Percentiles rank a stretch among this genome's conserved stretches.
These are phyloP conservation scores for Apiotrichum brassicae DNA, from an alignment of 1,284 basidiomycete genomes.

Conservation along the genomic window DNA sequence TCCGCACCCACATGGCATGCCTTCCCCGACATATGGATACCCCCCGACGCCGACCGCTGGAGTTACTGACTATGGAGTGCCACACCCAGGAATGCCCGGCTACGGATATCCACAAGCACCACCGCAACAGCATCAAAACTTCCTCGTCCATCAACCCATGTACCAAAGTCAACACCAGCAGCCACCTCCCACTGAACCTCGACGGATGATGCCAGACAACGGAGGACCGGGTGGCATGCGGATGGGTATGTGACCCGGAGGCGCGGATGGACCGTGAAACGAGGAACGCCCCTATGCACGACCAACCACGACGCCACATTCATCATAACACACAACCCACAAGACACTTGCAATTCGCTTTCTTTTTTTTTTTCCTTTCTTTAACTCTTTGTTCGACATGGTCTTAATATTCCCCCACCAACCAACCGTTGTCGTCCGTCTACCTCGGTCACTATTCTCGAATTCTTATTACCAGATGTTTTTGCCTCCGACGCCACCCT, in stretches of 20 bases:
- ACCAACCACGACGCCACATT: too few relatives aligned
- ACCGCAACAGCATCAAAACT: constrained; percentile 11
- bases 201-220: constrained; percentile 18
- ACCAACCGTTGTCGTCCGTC: too few relatives aligned
- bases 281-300: not conserved
- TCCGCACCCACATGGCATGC: constrained; percentile 13
- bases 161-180: constrained; percentile 19
- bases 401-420: too few relatives aligned
- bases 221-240: constrained; percentile 15
- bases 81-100: not conserved
- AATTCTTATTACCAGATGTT: too few relatives aligned
- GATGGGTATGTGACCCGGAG: constrained; percentile 27
- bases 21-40: constrained; percentile 15
- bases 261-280: not conserved
- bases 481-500: too few relatives aligned
- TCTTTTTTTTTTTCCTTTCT: too few relatives aligned
- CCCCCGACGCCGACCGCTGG: constrained; percentile 15
- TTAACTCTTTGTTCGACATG: too few relatives aligned
- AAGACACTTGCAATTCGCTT: too few relatives aligned
- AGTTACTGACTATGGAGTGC: constrained; percentile 6
- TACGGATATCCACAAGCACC: constrained; percentile 25
- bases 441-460: too few relatives aligned
- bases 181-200: constrained; percentile 11
- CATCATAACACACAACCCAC: too few relatives aligned
- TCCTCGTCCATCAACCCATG: constrained; percentile 15